phyloP scores from a whole-genome alignment of 1,284 basidiomycete species.

The Lignosus rhinocerotis region DNA sequence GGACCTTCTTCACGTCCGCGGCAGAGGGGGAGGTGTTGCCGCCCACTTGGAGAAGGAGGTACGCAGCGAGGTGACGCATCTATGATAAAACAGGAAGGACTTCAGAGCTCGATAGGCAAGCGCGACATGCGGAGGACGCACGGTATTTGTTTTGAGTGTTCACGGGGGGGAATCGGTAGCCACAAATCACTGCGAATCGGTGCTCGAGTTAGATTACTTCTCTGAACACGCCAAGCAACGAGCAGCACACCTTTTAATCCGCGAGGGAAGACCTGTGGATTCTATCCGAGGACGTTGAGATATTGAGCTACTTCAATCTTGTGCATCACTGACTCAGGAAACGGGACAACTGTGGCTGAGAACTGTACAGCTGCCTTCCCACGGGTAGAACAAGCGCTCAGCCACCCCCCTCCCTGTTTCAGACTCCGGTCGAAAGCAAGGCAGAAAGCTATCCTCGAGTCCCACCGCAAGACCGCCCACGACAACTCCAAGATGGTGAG shows the following conservation, averaged over 20 bases:
- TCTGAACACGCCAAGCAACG: background rate
- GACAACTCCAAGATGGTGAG: constrained; percentile 59
- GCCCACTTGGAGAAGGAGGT: constrained; percentile 95
- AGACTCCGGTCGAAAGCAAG: constrained; percentile 40
- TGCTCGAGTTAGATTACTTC: background rate
- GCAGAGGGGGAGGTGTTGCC: constrained; percentile 91
- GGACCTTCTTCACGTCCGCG: constrained; percentile 88
- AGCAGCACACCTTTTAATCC: constrained; percentile 77
- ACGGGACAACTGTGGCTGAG: constrained; percentile 30
- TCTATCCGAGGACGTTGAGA: constrained; percentile 63
- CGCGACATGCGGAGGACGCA: constrained; percentile 28
- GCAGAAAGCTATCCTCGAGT: constrained; percentile 15
- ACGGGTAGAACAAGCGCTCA: constrained; percentile 34
- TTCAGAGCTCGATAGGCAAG: constrained; percentile 3
- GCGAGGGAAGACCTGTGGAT: constrained; percentile 84
- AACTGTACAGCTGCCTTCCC: constrained; percentile 61
- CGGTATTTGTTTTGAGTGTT: constrained; percentile 44
- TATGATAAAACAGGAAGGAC: constrained; percentile 30
- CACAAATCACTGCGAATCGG: constrained; percentile 74
- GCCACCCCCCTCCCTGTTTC: constrained; percentile 35
- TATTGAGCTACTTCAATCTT: constrained; percentile 3
- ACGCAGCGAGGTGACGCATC: constrained; percentile 98
- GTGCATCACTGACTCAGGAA: constrained; percentile 12
- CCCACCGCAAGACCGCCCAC: constrained; percentile 36
- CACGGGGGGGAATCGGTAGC: constrained; percentile 61